A percentile compares a stretch with the other conserved stretches of the same genome.
These are phyloP conservation scores for Ailanthus altissimus DNA, from an alignment of 345 rosid genomes.

Conservation along the genomic window DNA sequence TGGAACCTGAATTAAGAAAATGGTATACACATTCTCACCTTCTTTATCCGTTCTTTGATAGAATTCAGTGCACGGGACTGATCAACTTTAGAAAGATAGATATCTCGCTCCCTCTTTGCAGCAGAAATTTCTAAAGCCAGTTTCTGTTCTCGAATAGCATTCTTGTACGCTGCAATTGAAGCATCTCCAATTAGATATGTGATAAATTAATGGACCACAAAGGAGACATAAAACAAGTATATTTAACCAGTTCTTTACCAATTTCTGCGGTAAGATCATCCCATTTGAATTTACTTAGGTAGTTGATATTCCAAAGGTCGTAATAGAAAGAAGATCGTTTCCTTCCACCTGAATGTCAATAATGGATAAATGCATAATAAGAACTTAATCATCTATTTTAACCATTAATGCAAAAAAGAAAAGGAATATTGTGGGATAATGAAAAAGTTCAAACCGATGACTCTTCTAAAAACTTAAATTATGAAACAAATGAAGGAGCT, in stretches of 20 bases:
- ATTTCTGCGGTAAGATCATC: conserved; percentile 90
- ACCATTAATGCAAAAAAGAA: neutral
- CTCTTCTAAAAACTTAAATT: neutral
- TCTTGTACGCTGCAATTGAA: conserved; percentile 68
- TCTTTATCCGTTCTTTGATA: conserved; percentile 75
- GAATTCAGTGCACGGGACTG: conserved; percentile 62
- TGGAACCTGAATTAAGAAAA: neutral
- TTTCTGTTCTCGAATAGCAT: conserved; percentile 78
- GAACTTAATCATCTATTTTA: neutral
- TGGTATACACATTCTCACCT: conserved; percentile 45
- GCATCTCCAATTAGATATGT: conserved; percentile 27
- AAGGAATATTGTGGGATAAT: neutral
- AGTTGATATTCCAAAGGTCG: conserved; percentile 94
- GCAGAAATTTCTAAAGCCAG: conserved; percentile 78
- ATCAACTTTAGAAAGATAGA: conserved; percentile 79
- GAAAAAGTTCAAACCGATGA: neutral
- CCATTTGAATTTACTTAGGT: conserved; percentile 95
- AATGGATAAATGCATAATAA: conserved; percentile 13
- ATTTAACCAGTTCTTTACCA: conserved; percentile 43
- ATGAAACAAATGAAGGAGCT: neutral
- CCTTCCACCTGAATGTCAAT: conserved; percentile 64
- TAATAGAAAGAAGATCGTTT: conserved; percentile 75
- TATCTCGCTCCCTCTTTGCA: conserved; percentile 90
- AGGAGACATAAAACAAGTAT: conserved; percentile 6
- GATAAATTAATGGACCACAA: neutral